A percentile compares a stretch with the other conserved stretches of the same genome.
These are phyloP conservation scores for Aschersonia sp. DNA, from an alignment of 2,329 filamentous ascomycete genomes.

Conservation along the genomic window DNA sequence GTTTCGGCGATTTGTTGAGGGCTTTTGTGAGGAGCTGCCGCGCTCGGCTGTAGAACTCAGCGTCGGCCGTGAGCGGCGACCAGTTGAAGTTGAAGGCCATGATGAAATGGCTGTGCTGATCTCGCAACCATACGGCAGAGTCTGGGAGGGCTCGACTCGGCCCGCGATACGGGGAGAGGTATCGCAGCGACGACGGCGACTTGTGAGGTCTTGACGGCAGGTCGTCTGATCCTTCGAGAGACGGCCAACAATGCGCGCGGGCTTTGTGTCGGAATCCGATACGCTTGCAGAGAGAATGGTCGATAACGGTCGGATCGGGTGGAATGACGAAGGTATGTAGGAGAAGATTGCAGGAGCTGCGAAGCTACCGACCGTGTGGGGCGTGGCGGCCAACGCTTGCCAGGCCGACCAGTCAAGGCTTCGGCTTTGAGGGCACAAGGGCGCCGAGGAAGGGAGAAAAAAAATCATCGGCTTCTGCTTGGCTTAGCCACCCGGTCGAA, in stretches of 20 bases:
- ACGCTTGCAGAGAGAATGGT: background rate
- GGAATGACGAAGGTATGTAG: background rate
- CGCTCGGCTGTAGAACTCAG: slow-evolving; percentile 75
- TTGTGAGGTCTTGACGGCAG: background rate
- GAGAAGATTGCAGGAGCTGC: background rate
- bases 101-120: slow-evolving; percentile 31
- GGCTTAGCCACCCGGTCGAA: background rate
- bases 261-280: too few species aligned
- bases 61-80: slow-evolving; percentile 95
- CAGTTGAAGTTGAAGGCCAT: slow-evolving; percentile 99
- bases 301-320: background rate
- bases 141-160: slow-evolving; percentile 7
- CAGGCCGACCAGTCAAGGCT: background rate
- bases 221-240: background rate
- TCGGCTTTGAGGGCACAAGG: background rate
- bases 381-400: too few species aligned
- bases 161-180: slow-evolving; percentile 3
- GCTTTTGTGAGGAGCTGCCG: slow-evolving; percentile 89
- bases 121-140: slow-evolving; percentile 18
- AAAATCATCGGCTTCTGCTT: background rate
- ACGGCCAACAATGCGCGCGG: too few species aligned
- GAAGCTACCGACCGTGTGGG: background rate
- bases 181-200: slow-evolving; percentile 1
- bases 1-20: slow-evolving; percentile 94
- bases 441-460: background rate